Evolutionary conservation across 2,329 filamentous ascomycete genomes (phyloP), one percentile per base, ranked within the genome.

Genomic region (Tolypocladium capitatum): DNA sequence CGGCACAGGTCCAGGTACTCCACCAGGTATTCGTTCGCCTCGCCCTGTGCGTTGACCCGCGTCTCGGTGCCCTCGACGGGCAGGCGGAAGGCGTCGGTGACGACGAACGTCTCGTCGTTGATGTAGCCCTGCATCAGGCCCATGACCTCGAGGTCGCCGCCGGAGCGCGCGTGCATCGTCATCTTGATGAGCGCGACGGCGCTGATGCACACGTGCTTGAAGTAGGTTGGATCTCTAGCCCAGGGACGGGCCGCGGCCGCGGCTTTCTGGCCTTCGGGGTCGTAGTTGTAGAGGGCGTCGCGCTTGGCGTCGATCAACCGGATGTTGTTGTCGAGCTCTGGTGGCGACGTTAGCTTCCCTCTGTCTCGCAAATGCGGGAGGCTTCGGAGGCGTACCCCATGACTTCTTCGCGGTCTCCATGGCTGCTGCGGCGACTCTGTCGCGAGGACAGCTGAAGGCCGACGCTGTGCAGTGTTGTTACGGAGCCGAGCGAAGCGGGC

Each of bases 41-140:
- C 90, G 55, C 85, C 84, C 61, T 95, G 89, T 0, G 92, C 92
- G 64, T 98, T 98, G 57, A 98, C 92, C 51, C 92, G 78, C 2
- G 92, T 98, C 70, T 98, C 92, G n/a, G 92, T 98, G 27, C 92
- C 92, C 64, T 98, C 92, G 36, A 98, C 92, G 0, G 92, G 92
- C 35, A 98, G 72, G 20, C 90, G 81, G 67, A 97, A 92, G 27
- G 90, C 88, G 61, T 98, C 92, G 1, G 90, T 97, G 47, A 98
- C 84, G 55, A 98, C 80, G 59, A 98, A 86, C 1, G 86, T 78
- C 58, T 94, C 83, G 38, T 83, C 81, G 54, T 87, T 79, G 45
- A 95, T 84, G 65, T 94, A 95, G 52, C 92, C 92, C 62, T 94
- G 86, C 92, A 98, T 98, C 57, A 98, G 68, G 49, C 92, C 92